A percentile compares a stretch with the other conserved stretches of the same genome.
These are phyloP conservation scores for Theileria luwenshuni DNA, from an alignment of 169 alveolate species.

Conservation along the genomic window DNA sequence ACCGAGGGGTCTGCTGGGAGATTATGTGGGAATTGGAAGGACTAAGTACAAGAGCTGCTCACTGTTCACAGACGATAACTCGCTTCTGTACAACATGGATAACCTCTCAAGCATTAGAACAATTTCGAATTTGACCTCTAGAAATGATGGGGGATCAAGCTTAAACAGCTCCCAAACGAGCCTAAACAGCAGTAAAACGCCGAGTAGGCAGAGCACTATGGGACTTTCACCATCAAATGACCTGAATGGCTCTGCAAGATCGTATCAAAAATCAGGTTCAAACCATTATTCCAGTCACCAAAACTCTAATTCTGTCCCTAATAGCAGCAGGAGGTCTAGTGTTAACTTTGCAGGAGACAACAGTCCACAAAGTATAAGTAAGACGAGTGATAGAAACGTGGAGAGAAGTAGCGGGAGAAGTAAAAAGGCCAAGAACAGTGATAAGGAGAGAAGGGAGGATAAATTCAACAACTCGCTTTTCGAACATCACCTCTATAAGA, in stretches of 20 bases:
- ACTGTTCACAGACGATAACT: neutral
- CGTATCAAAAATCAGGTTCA: too few species aligned
- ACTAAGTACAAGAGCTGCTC: slow-evolving; percentile 22
- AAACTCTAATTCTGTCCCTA: too few species aligned
- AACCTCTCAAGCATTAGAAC: slow-evolving; percentile 2
- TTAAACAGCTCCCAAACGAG: too few species aligned
- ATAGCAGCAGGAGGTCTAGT: too few species aligned
- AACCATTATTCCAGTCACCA: too few species aligned
- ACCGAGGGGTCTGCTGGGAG: slow-evolving; percentile 5
- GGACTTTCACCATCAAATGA: too few species aligned
- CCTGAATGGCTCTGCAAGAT: too few species aligned
- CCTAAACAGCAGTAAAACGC: too few species aligned
- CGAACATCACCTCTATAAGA: slow-evolving; percentile 12
- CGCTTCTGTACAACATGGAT: neutral
- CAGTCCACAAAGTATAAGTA: neutral
- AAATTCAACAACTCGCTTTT: slow-evolving; percentile 19
- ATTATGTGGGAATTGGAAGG: slow-evolving; percentile 9
- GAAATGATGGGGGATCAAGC: too few species aligned
- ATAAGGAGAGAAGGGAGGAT: neutral
- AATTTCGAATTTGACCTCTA: too few species aligned
- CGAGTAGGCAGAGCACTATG: too few species aligned
- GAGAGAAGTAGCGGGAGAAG: neutral
- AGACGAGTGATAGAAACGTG: neutral
- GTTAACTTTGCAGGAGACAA: too few species aligned
- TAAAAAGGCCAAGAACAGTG: neutral